A percentile compares a stretch with the other conserved stretches of the same genome.
Evolutionary conservation across 2,329 filamentous ascomycete species (phyloP).

Genomic region (Geosmithia putterillii): DNA sequence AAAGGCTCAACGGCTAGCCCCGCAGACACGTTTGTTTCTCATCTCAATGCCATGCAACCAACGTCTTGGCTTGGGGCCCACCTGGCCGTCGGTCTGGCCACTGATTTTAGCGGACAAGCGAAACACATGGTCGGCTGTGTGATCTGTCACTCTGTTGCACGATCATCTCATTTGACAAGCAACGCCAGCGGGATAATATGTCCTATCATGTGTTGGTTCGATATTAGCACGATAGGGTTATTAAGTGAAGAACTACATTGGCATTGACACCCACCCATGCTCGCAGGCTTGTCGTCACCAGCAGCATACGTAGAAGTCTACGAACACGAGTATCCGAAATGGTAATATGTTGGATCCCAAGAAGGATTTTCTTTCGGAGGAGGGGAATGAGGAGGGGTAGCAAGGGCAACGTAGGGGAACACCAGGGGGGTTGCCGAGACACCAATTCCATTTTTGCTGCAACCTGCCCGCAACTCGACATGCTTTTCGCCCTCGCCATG

Average conservation of each 20-base stretch:
- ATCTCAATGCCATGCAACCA: not conserved
- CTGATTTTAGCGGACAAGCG: not conserved
- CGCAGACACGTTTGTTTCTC: not conserved
- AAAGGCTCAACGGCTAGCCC: not conserved
- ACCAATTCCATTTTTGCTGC: not conserved
- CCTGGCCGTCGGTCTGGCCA: not conserved
- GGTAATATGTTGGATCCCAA: no score
- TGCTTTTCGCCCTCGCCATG: not conserved
- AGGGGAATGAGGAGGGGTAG: not conserved
- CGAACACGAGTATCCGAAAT: no score
- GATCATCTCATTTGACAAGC: not conserved
- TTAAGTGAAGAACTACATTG: no score
- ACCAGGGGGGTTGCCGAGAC: not conserved
- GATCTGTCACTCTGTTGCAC: not conserved
- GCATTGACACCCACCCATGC: no score
- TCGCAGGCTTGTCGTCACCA: no score
- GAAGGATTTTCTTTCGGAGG: not conserved
- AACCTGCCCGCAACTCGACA: not conserved
- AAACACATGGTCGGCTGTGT: not conserved
- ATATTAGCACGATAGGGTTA: no score
- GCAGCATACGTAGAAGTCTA: no score
- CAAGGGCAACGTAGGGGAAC: no score
- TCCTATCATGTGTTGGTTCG: not conserved
- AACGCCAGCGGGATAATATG: not conserved
- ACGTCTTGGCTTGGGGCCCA: not conserved